A percentile compares a stretch with the other conserved stretches of the same genome.
Conservation (phyloP, 1,284 basidiomycete species). For the Rhizoctonia solani region DNA sequence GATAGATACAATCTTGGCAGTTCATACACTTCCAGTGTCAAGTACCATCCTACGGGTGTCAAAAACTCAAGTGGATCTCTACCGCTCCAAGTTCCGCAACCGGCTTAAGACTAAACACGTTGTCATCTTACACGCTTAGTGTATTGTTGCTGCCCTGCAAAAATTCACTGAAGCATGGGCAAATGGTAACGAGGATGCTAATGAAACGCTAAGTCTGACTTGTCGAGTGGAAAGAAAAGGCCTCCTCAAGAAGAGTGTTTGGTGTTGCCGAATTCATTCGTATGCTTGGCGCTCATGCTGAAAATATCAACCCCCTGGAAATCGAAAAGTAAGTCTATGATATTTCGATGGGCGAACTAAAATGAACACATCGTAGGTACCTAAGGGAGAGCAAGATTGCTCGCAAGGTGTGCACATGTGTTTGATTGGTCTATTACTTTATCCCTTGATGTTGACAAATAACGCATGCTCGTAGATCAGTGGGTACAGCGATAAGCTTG, state of each 20-base stretch:
- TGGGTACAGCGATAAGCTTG: slow-evolving; percentile 74
- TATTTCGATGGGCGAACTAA: not conserved
- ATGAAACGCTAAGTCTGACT: slow-evolving; percentile 43
- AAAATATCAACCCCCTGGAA: slow-evolving; percentile 78
- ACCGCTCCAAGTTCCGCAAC: slow-evolving; percentile 77
- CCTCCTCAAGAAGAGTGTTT: slow-evolving; percentile 55
- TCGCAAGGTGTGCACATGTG: slow-evolving; percentile 45
- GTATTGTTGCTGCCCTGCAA: slow-evolving; percentile 69
- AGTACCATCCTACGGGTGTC: slow-evolving; percentile 64
- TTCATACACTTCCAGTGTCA: slow-evolving; percentile 77
- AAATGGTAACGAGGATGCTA: slow-evolving; percentile 43
- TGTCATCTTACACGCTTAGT: slow-evolving; percentile 83
- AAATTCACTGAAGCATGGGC: slow-evolving; percentile 58
- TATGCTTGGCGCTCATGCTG: slow-evolving; percentile 67
- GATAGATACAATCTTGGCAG: slow-evolving; percentile 83
- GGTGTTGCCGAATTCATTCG: slow-evolving; percentile 67
- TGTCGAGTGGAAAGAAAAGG: slow-evolving; percentile 44
- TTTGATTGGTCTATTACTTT: not conserved
- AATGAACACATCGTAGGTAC: slow-evolving; percentile 53
- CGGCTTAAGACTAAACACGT: slow-evolving; percentile 76
- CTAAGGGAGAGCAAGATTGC: slow-evolving; percentile 83
- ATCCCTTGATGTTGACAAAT: not conserved
- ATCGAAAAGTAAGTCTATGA: slow-evolving; percentile 57
- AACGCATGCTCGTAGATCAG: slow-evolving; percentile 59
- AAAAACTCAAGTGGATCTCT: slow-evolving; percentile 76